Evolutionary conservation across 257 asterid genomes (phyloP), one percentile per base, ranked within the genome.

Genomic region (Penstemon eatonii): DNA sequence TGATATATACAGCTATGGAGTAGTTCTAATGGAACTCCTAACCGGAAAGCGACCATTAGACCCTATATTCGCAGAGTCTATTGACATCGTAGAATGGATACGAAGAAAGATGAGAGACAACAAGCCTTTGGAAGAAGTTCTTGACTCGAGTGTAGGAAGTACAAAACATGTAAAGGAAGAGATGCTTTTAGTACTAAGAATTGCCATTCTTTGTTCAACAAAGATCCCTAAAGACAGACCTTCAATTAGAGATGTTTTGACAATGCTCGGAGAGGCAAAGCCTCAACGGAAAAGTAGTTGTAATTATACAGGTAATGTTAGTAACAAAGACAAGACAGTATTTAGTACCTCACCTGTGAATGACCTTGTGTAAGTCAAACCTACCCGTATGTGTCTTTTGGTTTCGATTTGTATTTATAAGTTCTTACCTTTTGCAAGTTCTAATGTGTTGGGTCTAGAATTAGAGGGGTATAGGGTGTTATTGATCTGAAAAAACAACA

Each of bases 191-290:
- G 87, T 82, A 5, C 78, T 85, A 8, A 73, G 84, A 59, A 72
- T 85, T 4, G 87, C 90, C 9, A 33, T 85, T 56, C 77, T 82
- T 46, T 85, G 90, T 65, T 82, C 90, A 3, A 77, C 86, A 0
- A 80, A 71, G 73, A 76, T 72, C 42, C 90, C 90, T 0, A 75
- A 72, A 39, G 90, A 84, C 51, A 78, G 87, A 60, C 90, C 90
- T 41, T 73, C 86, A 5, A 85, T 82, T 86, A 85, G 84, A 65
- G 86, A 85, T 39, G 87, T 85, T 12, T 18, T 82, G 46, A 71
- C 85, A 19, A 85, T 85, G 85, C 82, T 85, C 3, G 86, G 74
- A 58, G 90, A 80, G 67, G 90, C 87, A 4, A 82, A 82, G 78
- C 90, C 87, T 11, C 62, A 87, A 45, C 78, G 86, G 59, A 85